Evolutionary conservation across 495 filamentous ascomycete genomes (phyloP), one percentile per base, ranked within the genome.

Genomic region (Talaromyces stipitatus): DNA sequence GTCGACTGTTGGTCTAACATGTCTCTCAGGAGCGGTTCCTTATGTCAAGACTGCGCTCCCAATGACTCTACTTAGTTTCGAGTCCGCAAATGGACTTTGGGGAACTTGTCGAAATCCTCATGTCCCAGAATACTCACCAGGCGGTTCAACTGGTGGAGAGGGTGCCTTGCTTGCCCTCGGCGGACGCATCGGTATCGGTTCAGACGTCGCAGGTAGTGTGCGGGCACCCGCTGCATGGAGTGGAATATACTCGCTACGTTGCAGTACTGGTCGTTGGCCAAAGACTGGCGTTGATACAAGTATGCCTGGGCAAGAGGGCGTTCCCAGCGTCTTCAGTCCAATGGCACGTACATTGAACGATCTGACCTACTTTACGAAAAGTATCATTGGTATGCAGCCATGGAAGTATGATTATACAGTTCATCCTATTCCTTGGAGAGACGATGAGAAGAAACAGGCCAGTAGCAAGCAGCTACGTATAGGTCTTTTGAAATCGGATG

Each of bases 21-120:
- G 22, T 16, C 4, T 23, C n/a, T n/a, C 38, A 81, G 88, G 89
- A n/a, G 94, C 94, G 3, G 78, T 98, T 0, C 94, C 94, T 1
- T 96, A 96, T 68, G 90, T 92, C 16, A 98, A 97, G 77, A 98
- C 94, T 1, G 92, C 94, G 55, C 64, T 94, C n/a, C 94, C 94
- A 3, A 87, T 92, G 52, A 95, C 92, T 0, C 81, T 98, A 7
- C 78, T 97, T 52, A 91, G 86, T 28, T 97, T 97, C 64, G 94
- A 97, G 69, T 91, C 88, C 18, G 85, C 84, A 45, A 98, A 95
- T 70, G 91, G 91, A 59, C 85, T 97, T 22, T 91, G 86, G 87
- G 92, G 94, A 24, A 81, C 83, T 20, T 87, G 83, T 58, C 83
- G 75, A 12, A 97, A 97, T 68, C 94, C 94, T 4, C 89, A 96